Evolutionary conservation across 768 basidiomycete genomes (phyloP), one percentile per base, ranked within the genome.

Genomic region (Ramaria sp.): DNA sequence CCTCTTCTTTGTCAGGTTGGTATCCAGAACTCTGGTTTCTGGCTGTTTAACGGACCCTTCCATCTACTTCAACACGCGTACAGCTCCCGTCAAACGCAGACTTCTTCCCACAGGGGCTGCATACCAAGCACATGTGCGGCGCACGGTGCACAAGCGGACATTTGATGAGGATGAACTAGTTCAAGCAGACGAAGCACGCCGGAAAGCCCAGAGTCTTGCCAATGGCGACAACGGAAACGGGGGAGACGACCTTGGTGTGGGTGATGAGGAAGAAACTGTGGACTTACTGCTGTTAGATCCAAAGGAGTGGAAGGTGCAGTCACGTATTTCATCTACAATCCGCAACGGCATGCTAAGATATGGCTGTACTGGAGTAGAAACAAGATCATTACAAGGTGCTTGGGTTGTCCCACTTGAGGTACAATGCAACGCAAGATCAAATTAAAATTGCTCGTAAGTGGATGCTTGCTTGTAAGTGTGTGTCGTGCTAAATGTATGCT

Each of bases 351-450:
- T 32, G 36, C 22, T 37, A 9, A 16, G 56, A 7, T 48, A 13
- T 27, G 25, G 22, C 37, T 25, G 22, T 15, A n/a, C 9, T 47
- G 43, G 25, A 5, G 20, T 61, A 93, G 88, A 93, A 95, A 81
- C 96, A 98, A 79, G 95, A 99, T 66, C 89, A 97, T 66, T 99
- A 99, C 65, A 88, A 88, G 54, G 91, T 99, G 38, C 84, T 99
- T 51, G 96, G 96, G 60, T 79, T 99, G 8, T 93, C 92, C 37
- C 84, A 85, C 64, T 76, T 96, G 56, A 79, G 96, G 57, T 88
- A 86, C 76, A 79, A 75, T 59, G 94, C 96, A 10, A 88, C 78
- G 22, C 76, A 83, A 18, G 94, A 82, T 55, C 96, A 99, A 66
- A 99, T 99, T 67, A 94, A 92, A 67, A 81, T 95, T 63, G 90